These are phyloP conservation scores for Chrysanthemum lavandulifolium DNA, from an alignment of 129 eudicot species.

Conservation along the genomic window DNA sequence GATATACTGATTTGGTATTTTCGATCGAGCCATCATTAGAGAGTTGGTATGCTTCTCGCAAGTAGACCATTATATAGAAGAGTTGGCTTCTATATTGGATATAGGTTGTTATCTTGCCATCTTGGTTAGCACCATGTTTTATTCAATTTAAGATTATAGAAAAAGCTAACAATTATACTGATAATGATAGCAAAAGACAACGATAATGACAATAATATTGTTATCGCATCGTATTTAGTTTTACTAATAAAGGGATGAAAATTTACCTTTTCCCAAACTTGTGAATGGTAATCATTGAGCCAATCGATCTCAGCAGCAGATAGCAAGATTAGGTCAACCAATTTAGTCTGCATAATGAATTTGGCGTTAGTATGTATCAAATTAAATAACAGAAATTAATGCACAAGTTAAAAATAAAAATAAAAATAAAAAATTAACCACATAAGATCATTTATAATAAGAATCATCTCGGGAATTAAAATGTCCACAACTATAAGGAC, in stretches of 20 bases:
- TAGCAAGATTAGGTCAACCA: constrained; percentile 66
- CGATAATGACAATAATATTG: background rate
- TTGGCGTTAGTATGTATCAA: constrained; percentile 5
- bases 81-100: too few relatives aligned
- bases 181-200: background rate
- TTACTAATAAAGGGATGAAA: constrained; percentile 11
- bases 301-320: constrained; percentile 72
- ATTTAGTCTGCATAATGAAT: constrained; percentile 53
- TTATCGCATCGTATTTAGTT: background rate
- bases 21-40: too few relatives aligned
- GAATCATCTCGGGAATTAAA: too few relatives aligned
- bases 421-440: too few relatives aligned
- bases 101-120: too few relatives aligned
- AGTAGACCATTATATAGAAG: too few relatives aligned
- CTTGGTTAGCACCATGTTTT: too few relatives aligned
- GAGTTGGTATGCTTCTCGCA: too few relatives aligned
- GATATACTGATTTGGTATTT: too few relatives aligned
- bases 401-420: too few relatives aligned
- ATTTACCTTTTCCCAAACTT: constrained; percentile 94
- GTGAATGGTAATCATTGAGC: constrained; percentile 86
- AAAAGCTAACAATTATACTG: background rate
- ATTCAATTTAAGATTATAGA: background rate
- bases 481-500: too few relatives aligned
- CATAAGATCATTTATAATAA: too few relatives aligned
- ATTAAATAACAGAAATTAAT: background rate